Percentiles rank a stretch among this genome's conserved stretches.
Evolutionary conservation across 768 basidiomycete genomes (phyloP).

Genomic region (Termitomyces sp.): DNA sequence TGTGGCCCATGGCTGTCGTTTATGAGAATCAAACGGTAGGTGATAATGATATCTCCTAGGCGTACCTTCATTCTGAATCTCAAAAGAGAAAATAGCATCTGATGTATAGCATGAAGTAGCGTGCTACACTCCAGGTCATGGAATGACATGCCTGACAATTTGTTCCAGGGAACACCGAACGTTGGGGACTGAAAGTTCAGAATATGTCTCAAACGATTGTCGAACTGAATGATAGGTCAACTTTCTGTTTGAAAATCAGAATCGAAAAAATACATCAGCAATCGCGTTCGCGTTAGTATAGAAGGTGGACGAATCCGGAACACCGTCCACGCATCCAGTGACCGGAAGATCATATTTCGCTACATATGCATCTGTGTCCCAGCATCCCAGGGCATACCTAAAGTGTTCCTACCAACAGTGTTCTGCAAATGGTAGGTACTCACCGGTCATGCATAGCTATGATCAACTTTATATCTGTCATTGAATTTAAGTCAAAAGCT

Average conservation of each 20-base stretch:
- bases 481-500: not conserved
- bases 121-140: not conserved
- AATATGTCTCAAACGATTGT: constrained; percentile 20
- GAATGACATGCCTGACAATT: constrained; percentile 15
- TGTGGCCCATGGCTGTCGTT: constrained; percentile 19
- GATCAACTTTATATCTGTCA: constrained; percentile 21
- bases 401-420: not conserved
- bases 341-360: constrained; percentile 18
- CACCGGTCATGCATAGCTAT: constrained; percentile 23
- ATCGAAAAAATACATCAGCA: constrained; percentile 14
- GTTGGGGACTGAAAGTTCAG: constrained; percentile 20
- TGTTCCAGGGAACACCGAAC: constrained; percentile 20
- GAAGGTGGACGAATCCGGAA: constrained; percentile 21
- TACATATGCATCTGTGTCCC: constrained; percentile 22
- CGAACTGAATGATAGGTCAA: constrained; percentile 12
- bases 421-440: not conserved
- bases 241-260: not conserved
- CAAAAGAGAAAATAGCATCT: constrained; percentile 23
- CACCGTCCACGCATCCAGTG: constrained; percentile 19
- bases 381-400: constrained; percentile 22
- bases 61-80: constrained; percentile 21
- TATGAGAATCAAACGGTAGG: not conserved
- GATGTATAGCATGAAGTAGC: no score
- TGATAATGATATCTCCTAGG: not conserved
- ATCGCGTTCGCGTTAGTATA: constrained; percentile 21